A percentile compares a stretch with the other conserved stretches of the same genome.
Conservation (phyloP, 106 monocot genomes). For the Platanthera zijinensis region DNA sequence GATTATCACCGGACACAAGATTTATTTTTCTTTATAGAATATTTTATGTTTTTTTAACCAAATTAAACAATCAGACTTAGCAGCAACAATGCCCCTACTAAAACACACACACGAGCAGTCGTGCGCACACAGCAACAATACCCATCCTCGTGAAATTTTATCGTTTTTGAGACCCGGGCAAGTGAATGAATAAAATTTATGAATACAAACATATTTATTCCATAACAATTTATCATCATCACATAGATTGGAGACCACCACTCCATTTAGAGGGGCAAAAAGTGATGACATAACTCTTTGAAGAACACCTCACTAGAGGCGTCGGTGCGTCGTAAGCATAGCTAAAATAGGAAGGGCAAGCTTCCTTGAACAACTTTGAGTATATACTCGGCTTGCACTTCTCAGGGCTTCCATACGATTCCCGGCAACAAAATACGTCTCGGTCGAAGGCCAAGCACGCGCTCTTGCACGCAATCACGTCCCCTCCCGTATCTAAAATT, state of each 20-base stretch:
- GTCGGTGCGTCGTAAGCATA: constrained; percentile 50
- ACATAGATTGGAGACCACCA: not conserved
- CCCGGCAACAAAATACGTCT: constrained; percentile 57
- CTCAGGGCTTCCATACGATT: constrained; percentile 34
- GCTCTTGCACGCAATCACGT: constrained; percentile 67
- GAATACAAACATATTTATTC: not conserved
- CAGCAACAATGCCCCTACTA: too few species aligned
- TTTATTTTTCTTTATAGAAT: too few species aligned
- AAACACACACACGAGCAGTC: too few species aligned
- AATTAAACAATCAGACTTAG: too few species aligned
- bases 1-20: too few species aligned
- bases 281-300: constrained; percentile 36
- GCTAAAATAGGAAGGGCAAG: constrained; percentile 62
- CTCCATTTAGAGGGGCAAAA: constrained; percentile 59
- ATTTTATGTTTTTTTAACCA: too few species aligned
- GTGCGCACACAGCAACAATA: too few species aligned
- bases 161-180: too few species aligned
- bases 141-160: too few species aligned
- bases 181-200: too few species aligned
- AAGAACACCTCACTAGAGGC: constrained; percentile 29
- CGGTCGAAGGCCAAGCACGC: constrained; percentile 59
- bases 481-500: constrained; percentile 19
- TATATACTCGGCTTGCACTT: constrained; percentile 50
- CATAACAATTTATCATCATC: not conserved
- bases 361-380: constrained; percentile 61